Evolutionary conservation across 2,329 filamentous ascomycete genomes (phyloP).

Genomic region (Fusarium miscanthi): DNA sequence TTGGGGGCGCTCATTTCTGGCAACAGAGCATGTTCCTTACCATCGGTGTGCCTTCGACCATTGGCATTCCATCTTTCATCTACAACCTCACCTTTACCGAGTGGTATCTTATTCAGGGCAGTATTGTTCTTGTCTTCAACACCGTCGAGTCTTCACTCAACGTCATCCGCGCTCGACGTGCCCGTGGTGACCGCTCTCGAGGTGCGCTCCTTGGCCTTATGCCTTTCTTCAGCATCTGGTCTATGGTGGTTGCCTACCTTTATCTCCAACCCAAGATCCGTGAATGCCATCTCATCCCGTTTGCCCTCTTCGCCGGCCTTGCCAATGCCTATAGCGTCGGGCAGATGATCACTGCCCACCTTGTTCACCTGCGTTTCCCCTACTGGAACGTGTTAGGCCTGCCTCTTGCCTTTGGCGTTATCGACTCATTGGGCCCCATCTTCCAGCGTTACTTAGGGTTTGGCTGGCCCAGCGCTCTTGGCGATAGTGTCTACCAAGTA

Average conservation of each 20-base stretch:
- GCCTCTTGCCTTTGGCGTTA: constrained; percentile 80
- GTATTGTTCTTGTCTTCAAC: constrained; percentile 84
- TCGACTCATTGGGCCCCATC: constrained; percentile 81
- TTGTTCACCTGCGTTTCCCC: constrained; percentile 88
- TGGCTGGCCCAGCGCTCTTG: constrained; percentile 82
- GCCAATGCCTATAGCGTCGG: constrained; percentile 96
- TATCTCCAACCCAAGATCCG: constrained; percentile 87
- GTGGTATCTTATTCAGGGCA: constrained; percentile 92
- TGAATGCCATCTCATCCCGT: constrained; percentile 85
- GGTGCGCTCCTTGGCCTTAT: constrained; percentile 83
- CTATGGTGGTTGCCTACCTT: constrained; percentile 80
- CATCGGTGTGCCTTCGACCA: constrained; percentile 72
- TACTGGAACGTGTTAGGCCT: constrained; percentile 87
- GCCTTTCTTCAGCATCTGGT: constrained; percentile 84
- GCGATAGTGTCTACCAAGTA: constrained; percentile 84
- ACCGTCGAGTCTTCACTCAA: constrained; percentile 82
- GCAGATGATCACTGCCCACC: constrained; percentile 93
- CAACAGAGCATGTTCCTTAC: constrained; percentile 81
- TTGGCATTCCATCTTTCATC: constrained; percentile 74
- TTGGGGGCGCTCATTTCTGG: constrained; percentile 94
- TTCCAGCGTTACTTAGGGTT: constrained; percentile 69
- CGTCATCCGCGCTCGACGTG: constrained; percentile 83
- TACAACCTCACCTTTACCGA: constrained; percentile 89
- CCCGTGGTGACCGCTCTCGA: constrained; percentile 76
- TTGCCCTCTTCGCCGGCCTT: constrained; percentile 87